Conservation (phyloP, 2,329 filamentous ascomycete species). For the Penicillium nordicum region DNA sequence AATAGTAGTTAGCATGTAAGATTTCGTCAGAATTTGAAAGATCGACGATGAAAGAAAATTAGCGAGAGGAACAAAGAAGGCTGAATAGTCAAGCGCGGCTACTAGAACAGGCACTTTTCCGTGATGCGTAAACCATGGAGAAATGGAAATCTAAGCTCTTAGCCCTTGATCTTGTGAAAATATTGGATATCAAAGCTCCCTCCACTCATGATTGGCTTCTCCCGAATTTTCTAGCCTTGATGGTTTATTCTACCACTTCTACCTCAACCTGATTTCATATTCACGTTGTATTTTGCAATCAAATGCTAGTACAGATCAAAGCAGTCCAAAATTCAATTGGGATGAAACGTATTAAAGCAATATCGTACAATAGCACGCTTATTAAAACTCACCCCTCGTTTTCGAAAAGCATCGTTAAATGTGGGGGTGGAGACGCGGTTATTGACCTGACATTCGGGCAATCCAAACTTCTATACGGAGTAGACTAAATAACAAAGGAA, state of each 20-base stretch:
- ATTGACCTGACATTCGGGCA: background rate
- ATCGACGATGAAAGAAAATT: background rate
- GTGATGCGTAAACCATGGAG: background rate
- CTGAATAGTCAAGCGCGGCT: background rate
- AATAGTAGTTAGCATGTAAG: background rate
- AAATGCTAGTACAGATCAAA: background rate
- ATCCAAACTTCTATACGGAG: background rate
- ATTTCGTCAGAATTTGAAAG: background rate
- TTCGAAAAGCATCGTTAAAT: background rate
- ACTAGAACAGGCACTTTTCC: background rate
- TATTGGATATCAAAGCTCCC: background rate
- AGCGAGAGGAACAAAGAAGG: background rate
- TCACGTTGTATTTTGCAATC: background rate
- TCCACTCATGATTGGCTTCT: background rate
- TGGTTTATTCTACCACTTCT: background rate
- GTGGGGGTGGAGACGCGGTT: background rate
- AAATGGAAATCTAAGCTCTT: background rate
- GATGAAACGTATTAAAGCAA: background rate
- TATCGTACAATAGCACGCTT: background rate
- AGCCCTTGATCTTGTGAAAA: background rate
- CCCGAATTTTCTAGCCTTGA: background rate
- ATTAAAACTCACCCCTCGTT: background rate
- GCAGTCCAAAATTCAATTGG: background rate
- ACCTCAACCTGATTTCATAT: background rate
- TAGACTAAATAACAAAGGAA: background rate